Evolutionary conservation across 73 alveolate genomes (phyloP), one percentile per base, ranked within the genome.

Genomic region (Chromera velia): DNA sequence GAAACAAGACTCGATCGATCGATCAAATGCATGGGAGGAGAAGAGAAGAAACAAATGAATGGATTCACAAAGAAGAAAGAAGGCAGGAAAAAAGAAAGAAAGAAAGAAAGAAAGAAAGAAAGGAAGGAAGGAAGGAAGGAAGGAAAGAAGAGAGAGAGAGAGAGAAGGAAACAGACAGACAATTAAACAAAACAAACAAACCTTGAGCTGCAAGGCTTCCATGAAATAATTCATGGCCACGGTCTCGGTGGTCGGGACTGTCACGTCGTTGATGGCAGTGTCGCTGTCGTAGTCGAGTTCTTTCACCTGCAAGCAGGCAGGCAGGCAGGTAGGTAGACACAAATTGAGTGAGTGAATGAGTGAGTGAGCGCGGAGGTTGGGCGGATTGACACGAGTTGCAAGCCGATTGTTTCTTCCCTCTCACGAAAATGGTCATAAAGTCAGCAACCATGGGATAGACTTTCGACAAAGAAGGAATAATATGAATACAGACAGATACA

Each of bases 241-340:
- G 30, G 99, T 96, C 90, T 96, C 99, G 70, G 94, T 93, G 33
- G 99, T 97, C 67, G 99, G 99, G 33, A 97, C 99, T 27, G 99
- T 94, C 88, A 90, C 85, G 87, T 89, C 91, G 29, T 91, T 90
- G 85, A 94, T 94, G 81, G 94, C 87, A 1, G 96, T 90, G 31
- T 76, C 47, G 74, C 74, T 46, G 31, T 69, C 30, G 80, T 79
- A 79, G 47, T 83, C 92, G 49, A 90, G 82, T 33, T 92, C 96
- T 65, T 91, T 91, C 74, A 88, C 93, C 66, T 82, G 94, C 81
- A 85, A 85, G 68, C 72, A n/a, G n/a, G n/a, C n/a, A n/a, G n/a
- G n/a, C n/a, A n/a, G n/a, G n/a, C n/a, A n/a, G n/a, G n/a, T n/a
- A n/a, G n/a, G n/a, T n/a, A n/a, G n/a, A n/a, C n/a, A n/a, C 55